A percentile compares a stretch with the other conserved stretches of the same genome.
Evolutionary conservation across 805 yeast genomes (phyloP).

Genomic region (Candida anglica): DNA sequence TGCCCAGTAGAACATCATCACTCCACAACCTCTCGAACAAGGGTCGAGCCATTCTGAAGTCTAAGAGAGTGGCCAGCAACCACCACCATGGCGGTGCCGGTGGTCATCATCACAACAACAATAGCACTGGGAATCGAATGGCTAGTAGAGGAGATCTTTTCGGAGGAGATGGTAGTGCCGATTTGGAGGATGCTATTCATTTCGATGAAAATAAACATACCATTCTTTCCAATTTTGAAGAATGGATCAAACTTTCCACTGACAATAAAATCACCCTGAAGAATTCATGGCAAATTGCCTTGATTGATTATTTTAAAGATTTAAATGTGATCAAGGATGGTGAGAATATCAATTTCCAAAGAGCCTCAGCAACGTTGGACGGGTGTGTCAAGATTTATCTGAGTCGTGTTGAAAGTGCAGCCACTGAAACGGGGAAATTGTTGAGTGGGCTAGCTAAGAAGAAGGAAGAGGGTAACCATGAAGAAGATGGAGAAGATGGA

Average conservation of each 20-base stretch:
- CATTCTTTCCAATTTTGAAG: constrained; percentile 41
- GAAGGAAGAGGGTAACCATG: constrained; percentile 12
- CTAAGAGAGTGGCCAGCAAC: constrained; percentile 4
- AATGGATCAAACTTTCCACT: constrained; percentile 46
- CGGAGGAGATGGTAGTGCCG: not conserved
- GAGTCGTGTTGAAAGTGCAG: constrained; percentile 88
- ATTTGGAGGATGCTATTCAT: constrained; percentile 33
- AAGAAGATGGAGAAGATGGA: constrained; percentile 17
- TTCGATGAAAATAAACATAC: constrained; percentile 41
- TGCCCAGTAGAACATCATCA: constrained; percentile 10
- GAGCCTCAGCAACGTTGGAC: constrained; percentile 86
- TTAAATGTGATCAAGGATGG: constrained; percentile 45
- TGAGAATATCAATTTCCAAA: constrained; percentile 70
- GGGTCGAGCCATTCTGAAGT: constrained; percentile 22
- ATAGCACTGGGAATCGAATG: not conserved
- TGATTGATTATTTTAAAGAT: constrained; percentile 52
- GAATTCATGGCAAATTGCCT: constrained; percentile 48
- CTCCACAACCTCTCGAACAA: constrained; percentile 25
- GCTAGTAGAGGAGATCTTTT: constrained; percentile 4
- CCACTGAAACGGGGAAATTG: constrained; percentile 82
- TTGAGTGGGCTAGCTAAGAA: constrained; percentile 67
- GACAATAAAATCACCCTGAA: constrained; percentile 46
- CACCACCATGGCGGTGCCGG: not conserved
- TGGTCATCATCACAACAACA: not conserved
- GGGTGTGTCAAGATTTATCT: constrained; percentile 93